phyloP scores from a whole-genome alignment of 148 eudicot species.

The Silene conica region DNA sequence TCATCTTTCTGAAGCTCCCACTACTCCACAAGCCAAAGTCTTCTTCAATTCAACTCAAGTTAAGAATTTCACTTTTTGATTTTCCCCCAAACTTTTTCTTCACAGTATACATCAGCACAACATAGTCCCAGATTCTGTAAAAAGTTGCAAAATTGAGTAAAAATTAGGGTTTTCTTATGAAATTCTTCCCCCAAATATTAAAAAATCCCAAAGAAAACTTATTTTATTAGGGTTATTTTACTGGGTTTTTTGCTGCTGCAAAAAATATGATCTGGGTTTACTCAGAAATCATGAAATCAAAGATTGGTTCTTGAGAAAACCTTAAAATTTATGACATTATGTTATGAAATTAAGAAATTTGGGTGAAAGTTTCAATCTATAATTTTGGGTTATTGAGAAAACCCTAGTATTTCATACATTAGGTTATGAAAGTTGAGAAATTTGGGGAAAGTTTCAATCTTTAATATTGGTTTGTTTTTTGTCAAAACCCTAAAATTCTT shows the following conservation, averaged over 20 bases:
- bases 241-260: neutral
- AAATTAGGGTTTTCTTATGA: conserved; percentile 4
- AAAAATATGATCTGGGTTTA: conserved; percentile 24
- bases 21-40: neutral
- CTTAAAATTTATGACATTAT: neutral
- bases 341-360: neutral
- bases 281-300: conserved; percentile 19
- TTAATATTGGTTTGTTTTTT: neutral
- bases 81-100: neutral
- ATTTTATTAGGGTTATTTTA: neutral
- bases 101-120: neutral
- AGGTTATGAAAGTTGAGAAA: neutral
- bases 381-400: neutral
- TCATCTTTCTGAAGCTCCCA: neutral
- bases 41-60: neutral
- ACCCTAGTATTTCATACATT: neutral
- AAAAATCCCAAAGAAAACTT: conserved; percentile 7
- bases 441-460: neutral
- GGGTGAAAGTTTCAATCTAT: neutral
- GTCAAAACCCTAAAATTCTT: neutral
- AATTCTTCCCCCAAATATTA: neutral
- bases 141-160: neutral
- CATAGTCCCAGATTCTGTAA: neutral
- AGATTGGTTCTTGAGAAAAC: conserved; percentile 13
- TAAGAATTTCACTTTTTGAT: neutral